Evolutionary conservation across 805 yeast genomes (phyloP).

Genomic region (Candida sanyiensis): DNA sequence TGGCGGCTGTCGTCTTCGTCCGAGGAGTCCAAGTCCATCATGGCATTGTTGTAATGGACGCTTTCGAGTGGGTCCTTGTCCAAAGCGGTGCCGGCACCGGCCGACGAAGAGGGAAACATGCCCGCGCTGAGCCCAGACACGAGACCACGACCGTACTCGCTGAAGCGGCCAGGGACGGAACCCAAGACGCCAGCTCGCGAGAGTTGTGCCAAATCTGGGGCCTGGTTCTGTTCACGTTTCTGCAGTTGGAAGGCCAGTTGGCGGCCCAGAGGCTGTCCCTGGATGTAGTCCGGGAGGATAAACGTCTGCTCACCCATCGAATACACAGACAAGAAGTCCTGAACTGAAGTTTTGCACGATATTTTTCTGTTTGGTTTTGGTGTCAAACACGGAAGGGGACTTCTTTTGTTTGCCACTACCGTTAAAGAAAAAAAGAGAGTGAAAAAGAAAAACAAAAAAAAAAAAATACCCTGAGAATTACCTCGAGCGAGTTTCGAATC

Average conservation of each 20-base stretch:
- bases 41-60: constrained; percentile 10
- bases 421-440: neutral
- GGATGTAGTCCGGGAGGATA: constrained; percentile 7
- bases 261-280: constrained; percentile 2
- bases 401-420: constrained; percentile 1
- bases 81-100: neutral
- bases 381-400: too few species aligned
- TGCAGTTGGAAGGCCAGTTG: neutral
- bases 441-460: too few species aligned
- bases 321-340: too few species aligned
- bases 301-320: neutral
- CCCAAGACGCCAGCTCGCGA: constrained; percentile 5
- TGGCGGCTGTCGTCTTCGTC: constrained; percentile 8
- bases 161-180: constrained; percentile 2
- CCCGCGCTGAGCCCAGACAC: neutral
- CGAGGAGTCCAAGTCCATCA: constrained; percentile 17
- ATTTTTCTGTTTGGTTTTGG: too few species aligned
- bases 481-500: neutral
- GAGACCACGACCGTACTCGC: constrained; percentile 2
- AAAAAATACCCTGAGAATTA: too few species aligned
- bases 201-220: neutral
- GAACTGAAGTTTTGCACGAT: too few species aligned
- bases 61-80: constrained; percentile 1
- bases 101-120: neutral
- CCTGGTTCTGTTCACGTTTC: neutral